phyloP scores from a whole-genome alignment of 2,329 filamentous ascomycete species.

The Beauveria sp. region DNA sequence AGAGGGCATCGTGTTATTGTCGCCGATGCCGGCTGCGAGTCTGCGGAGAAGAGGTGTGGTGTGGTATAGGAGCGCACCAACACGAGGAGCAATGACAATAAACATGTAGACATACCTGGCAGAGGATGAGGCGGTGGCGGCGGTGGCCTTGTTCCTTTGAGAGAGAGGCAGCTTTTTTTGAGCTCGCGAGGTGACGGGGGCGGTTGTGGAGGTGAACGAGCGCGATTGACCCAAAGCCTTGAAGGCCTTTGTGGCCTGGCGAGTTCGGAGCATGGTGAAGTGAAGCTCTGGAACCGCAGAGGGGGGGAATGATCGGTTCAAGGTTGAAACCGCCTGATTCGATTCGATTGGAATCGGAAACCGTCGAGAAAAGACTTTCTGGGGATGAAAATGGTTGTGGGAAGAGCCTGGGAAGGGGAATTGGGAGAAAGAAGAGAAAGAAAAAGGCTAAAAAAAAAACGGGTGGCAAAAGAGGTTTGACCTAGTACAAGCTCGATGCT shows the following conservation, averaged over 20 bases:
- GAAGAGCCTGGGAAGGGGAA: conserved; percentile 11
- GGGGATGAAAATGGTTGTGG: conserved; percentile 9
- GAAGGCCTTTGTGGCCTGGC: conserved; percentile 39
- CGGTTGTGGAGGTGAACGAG: conserved; percentile 32
- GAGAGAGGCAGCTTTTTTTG: conserved; percentile 33
- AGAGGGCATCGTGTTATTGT: not conserved
- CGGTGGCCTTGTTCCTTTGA: conserved; percentile 42
- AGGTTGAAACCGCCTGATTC: not conserved
- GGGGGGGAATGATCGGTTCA: not conserved
- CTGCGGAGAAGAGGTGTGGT: not conserved
- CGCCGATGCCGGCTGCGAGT: conserved; percentile 12
- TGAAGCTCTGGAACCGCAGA: not conserved
- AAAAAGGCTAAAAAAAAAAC: conserved; percentile 10
- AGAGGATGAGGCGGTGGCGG: conserved; percentile 28
- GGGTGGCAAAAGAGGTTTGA: not conserved
- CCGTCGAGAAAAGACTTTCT: not conserved
- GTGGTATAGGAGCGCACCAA: not conserved
- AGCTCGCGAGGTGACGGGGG: conserved; percentile 26
- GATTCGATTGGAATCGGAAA: not conserved
- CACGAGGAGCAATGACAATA: not conserved
- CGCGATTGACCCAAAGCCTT: conserved; percentile 34
- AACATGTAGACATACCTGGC: conserved; percentile 41
- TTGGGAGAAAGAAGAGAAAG: not conserved
- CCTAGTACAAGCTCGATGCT: not conserved
- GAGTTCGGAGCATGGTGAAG: conserved; percentile 40